Evolutionary conservation across 345 rosid species (phyloP).

Genomic region (Linum trigynum): DNA sequence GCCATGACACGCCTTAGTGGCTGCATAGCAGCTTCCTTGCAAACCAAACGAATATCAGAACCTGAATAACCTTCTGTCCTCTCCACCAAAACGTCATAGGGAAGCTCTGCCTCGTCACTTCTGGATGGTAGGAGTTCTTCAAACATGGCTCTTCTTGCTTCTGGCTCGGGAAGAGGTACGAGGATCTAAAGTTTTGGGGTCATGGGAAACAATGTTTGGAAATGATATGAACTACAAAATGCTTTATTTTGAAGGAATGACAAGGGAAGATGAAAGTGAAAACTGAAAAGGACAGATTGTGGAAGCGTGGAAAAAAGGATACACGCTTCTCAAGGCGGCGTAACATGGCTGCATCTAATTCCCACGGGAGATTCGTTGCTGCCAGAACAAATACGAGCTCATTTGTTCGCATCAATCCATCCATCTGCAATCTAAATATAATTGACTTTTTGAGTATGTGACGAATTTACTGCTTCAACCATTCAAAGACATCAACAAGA

Average conservation of each 20-base stretch:
- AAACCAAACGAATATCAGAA: slow-evolving; percentile 80
- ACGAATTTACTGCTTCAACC: not conserved
- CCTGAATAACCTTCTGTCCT: slow-evolving; percentile 81
- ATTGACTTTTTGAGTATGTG: slow-evolving; percentile 16
- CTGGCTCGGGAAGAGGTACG: slow-evolving; percentile 90
- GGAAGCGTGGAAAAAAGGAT: slow-evolving; percentile 34
- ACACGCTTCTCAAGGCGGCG: slow-evolving; percentile 95
- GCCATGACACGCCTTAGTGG: slow-evolving; percentile 73
- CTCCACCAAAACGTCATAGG: slow-evolving; percentile 66
- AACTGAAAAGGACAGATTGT: not conserved
- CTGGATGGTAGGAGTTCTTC: slow-evolving; percentile 61
- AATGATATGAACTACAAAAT: not conserved
- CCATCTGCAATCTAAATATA: slow-evolving; percentile 60
- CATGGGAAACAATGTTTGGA: slow-evolving; percentile 18
- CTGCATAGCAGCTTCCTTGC: slow-evolving; percentile 97
- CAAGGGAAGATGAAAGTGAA: not conserved
- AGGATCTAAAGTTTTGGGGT: slow-evolving; percentile 58
- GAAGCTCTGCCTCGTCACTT: slow-evolving; percentile 48
- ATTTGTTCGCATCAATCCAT: slow-evolving; percentile 70
- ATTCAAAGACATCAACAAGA: not conserved
- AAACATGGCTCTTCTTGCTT: slow-evolving; percentile 91
- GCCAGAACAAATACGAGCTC: slow-evolving; percentile 96
- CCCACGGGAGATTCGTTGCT: slow-evolving; percentile 98
- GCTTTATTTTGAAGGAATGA: not conserved
- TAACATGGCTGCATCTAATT: slow-evolving; percentile 95